Evolutionary conservation across 352 stramenopile species (phyloP).

Genomic region (Globisporangium nagaii): DNA sequence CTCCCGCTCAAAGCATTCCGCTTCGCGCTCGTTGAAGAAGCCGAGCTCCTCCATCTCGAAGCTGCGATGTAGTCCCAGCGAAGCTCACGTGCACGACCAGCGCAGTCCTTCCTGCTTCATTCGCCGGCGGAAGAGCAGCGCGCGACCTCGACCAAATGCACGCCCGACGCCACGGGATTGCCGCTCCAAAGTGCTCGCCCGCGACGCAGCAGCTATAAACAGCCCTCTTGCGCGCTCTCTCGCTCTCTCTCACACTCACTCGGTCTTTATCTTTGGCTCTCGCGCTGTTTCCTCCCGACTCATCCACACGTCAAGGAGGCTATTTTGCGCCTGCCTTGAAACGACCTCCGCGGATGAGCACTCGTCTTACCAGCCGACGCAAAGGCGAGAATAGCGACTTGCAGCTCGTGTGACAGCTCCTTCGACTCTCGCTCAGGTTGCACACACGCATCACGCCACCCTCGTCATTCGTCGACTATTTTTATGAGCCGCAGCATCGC

Average conservation of each 20-base stretch:
- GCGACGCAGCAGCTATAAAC: not conserved
- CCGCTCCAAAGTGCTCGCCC: conserved; percentile 5
- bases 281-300: not conserved
- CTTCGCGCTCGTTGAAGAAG: conserved; percentile 82
- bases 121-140: conserved; percentile 13
- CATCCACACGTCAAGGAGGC: not conserved
- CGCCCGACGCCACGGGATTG: not conserved
- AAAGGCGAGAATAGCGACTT: not conserved
- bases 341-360: not conserved
- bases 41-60: conserved; percentile 68
- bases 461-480: not conserved
- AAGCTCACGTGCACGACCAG: conserved; percentile 14
- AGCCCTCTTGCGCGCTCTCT: no score
- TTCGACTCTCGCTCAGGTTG: not conserved
- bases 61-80: conserved; percentile 5
- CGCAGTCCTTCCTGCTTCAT: conserved; percentile 27
- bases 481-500: not conserved
- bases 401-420: not conserved
- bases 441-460: no score
- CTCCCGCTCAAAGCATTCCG: conserved; percentile 80
- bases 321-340: not conserved
- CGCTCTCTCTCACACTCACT: no score
- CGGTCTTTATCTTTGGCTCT: not conserved
- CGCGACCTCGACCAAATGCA: conserved; percentile 1
- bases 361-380: no score